These are phyloP conservation scores for Xylariaceae sp. DNA, from an alignment of 2,329 filamentous ascomycete genomes.

Conservation along the genomic window DNA sequence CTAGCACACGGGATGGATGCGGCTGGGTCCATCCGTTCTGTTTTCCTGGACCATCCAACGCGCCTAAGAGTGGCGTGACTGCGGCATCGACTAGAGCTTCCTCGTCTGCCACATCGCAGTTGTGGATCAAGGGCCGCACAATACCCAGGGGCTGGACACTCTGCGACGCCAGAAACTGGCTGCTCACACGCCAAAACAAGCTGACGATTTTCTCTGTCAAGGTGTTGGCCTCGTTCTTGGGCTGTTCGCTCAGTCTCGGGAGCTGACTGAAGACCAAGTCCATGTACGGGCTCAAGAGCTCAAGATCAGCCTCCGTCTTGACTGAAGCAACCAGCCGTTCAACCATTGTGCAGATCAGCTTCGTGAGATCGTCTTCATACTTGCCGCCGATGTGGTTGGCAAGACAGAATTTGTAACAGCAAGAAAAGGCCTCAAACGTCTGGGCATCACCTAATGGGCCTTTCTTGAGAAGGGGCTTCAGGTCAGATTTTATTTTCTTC, in stretches of 20 bases:
- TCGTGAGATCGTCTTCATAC: slow-evolving; percentile 22
- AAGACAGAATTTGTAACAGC: slow-evolving; percentile 25
- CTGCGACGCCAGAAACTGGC: slow-evolving; percentile 6
- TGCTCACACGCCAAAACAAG: slow-evolving; percentile 20
- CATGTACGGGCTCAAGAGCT: slow-evolving; percentile 17
- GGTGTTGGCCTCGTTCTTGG: slow-evolving; percentile 16
- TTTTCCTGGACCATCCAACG: slow-evolving; percentile 18
- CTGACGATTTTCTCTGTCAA: slow-evolving; percentile 20
- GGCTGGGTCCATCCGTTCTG: slow-evolving; percentile 24
- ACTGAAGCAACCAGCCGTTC: slow-evolving; percentile 19
- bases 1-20: slow-evolving; percentile 19
- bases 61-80: slow-evolving; percentile 23
- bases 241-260: slow-evolving; percentile 23
- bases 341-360: slow-evolving; percentile 22
- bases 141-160: slow-evolving; percentile 9
- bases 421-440: slow-evolving; percentile 29
- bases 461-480: slow-evolving; percentile 25
- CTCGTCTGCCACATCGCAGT: slow-evolving; percentile 24
- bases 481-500: slow-evolving; percentile 20
- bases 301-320: slow-evolving; percentile 11
- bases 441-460: slow-evolving; percentile 17
- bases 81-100: slow-evolving; percentile 25
- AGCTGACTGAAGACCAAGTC: slow-evolving; percentile 24
- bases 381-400: slow-evolving; percentile 25
- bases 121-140: slow-evolving; percentile 20